These are phyloP conservation scores for Chrysosphaeria jannelii DNA, from an alignment of 2,329 filamentous ascomycete species.

Conservation along the genomic window DNA sequence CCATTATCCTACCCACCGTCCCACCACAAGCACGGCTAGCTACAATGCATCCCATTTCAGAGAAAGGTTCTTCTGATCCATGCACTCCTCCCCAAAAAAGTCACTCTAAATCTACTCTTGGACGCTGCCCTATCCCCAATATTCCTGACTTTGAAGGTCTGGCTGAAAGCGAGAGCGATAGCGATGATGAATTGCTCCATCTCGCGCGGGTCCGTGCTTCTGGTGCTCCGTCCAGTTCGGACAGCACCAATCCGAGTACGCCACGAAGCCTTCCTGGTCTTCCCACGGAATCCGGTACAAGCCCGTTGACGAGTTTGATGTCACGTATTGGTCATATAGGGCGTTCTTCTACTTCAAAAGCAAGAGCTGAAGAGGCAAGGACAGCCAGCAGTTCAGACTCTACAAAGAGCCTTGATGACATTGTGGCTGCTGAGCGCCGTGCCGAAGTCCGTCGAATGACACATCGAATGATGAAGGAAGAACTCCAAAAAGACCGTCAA, in stretches of 20 bases:
- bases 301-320: constrained; percentile 14
- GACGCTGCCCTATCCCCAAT: constrained; percentile 1
- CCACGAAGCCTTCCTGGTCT: background rate
- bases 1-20: constrained; percentile 1
- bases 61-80: background rate
- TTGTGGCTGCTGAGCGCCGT: constrained; percentile 15
- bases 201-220: background rate
- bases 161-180: constrained; percentile 11
- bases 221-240: background rate
- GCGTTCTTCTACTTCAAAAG: constrained; percentile 16
- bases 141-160: constrained; percentile 5
- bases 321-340: constrained; percentile 15
- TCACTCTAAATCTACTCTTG: background rate
- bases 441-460: constrained; percentile 24
- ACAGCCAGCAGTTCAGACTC: no score
- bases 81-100: background rate
- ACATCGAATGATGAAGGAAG: constrained; percentile 25
- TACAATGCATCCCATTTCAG: background rate
- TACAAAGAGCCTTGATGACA: constrained; percentile 18
- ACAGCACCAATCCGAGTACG: constrained; percentile 1
- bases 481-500: constrained; percentile 16
- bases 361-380: no score
- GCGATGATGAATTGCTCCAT: constrained; percentile 10
- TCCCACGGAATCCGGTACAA: constrained; percentile 3
- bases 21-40: constrained; percentile 1